Base-by-base conservation (phyloP, 2,329 filamentous ascomycete species). In the Dothiorella sarmentorum region DNA sequence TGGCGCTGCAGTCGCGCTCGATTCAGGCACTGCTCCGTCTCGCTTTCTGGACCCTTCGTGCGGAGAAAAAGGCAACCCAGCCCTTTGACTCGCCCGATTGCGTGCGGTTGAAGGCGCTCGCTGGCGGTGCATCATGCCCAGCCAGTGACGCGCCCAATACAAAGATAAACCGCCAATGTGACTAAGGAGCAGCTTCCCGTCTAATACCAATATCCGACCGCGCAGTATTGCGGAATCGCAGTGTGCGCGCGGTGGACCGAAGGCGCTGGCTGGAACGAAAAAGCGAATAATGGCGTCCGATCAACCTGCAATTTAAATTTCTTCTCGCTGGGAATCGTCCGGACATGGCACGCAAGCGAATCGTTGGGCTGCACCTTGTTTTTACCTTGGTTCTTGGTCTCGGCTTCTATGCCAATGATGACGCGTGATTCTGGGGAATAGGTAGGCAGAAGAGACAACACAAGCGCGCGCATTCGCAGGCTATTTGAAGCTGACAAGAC, bases 11-110 rank as follows among this genome's bases (percentile, higher is more conserved):
- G 24, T 26, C 24, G 15, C 35, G 35, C 49, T 53, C 49, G 24
- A 26, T 53, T 53, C 49, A 29, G 49, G 33, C 49, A 53, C 49
- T 29, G 10, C 49, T 53, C 49, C 49, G 47, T 38, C 47, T 38
- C 33, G 49, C 49, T 53, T 53, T 29, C 35, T 38, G 33, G 33
- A 38, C 47, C 47, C 33, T n/a, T 52, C 33, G 31, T 38, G 49
- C 49, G 33, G 49, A 53, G 49, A 40, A 35, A 51, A 18, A 17
- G 17, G 45, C 27, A 35, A 15, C 29, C 45, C 45, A 27, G 11
- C 13, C 44, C 49, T 18, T 24, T 53, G 49, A 38, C 49, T 53
- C 49, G 49, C 31, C 49, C 49, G 33, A 53, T 53, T 35, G 4
- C 24, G 33, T 52, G 33, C 15, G 33, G 7, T 20, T 35, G 35